Evolutionary conservation across 441 rosid genomes (phyloP), one percentile per base, ranked within the genome.

Genomic region (Arabidopsis hybrid): DNA sequence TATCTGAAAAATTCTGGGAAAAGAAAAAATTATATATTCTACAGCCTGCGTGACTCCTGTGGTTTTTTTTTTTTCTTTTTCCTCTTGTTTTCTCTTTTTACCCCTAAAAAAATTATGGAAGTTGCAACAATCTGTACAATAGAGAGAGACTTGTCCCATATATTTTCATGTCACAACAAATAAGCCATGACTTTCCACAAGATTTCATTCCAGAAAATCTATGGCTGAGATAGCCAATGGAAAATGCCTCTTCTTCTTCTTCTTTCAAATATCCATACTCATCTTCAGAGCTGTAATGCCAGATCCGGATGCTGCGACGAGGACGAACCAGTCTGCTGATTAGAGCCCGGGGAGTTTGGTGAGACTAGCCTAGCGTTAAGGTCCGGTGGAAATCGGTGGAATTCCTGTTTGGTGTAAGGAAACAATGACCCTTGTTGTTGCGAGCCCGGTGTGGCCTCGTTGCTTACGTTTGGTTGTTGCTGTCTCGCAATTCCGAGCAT

Each of bases 221-320:
- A 58, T 58, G 72, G 72, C 76, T 71, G 58, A 65, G 76, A 42
- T 52, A 66, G 73, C 74, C 77, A 67, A 39, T 60, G 69, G 69
- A 72, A 29, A 17, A 60, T 6, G 45, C 43, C 49, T 51, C 46
- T 55, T 60, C 49, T 51, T 61, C 39, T 49, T 67, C 71, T 38
- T 76, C 79, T 87, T 81, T 32, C 52, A 35, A 35, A 26, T 7
- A 55, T 46, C 17, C 65, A 60, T 11, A 60, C 18, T 61, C 75
- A 72, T 74, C 71, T 50, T 90, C 82, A 93, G 14, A 94, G 94
- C 83, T 94, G 99, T 73, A 92, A 80, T 21, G 89, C 97, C 82
- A 92, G 83, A 84, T 92, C 99, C 1, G 95, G 97, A 68, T 87
- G 92, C 77, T 81, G 87, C 2, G 87, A 82, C 6, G 90, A 85